Conservation (phyloP, 805 yeast species). For the Candida glaebosa region DNA sequence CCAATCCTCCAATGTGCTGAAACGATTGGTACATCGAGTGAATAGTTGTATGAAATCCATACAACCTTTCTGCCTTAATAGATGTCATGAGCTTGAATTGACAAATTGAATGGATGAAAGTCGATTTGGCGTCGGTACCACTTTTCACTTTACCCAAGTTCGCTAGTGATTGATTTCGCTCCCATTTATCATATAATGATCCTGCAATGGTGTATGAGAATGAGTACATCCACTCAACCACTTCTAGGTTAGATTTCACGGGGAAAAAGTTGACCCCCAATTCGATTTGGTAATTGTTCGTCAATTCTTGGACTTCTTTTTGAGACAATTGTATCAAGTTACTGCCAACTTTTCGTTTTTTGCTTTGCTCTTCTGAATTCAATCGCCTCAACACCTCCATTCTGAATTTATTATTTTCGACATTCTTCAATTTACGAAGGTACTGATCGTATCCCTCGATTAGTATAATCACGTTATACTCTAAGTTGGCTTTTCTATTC, state of each 20-base stretch:
- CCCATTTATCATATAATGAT: slow-evolving; percentile 51
- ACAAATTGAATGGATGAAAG: slow-evolving; percentile 47
- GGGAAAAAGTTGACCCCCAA: slow-evolving; percentile 50
- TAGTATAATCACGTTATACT: slow-evolving; percentile 36
- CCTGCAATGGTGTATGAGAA: slow-evolving; percentile 54
- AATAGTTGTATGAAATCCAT: slow-evolving; percentile 38
- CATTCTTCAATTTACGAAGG: slow-evolving; percentile 39
- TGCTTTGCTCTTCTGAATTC: slow-evolving; percentile 7
- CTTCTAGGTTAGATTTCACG: slow-evolving; percentile 44
- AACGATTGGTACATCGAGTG: slow-evolving; percentile 26
- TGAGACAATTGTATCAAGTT: slow-evolving; percentile 13
- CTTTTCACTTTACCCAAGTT: slow-evolving; percentile 55
- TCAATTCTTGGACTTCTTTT: slow-evolving; percentile 36
- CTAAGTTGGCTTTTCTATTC: slow-evolving; percentile 2
- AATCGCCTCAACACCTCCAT: slow-evolving; percentile 25
- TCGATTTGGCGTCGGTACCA: slow-evolving; percentile 46
- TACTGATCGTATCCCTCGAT: slow-evolving; percentile 49
- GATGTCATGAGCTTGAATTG: slow-evolving; percentile 60
- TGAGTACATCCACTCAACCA: slow-evolving; percentile 51
- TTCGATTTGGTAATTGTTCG: slow-evolving; percentile 45
- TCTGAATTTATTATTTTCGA: slow-evolving; percentile 44
- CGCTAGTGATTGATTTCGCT: slow-evolving; percentile 52
- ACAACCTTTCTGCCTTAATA: slow-evolving; percentile 44
- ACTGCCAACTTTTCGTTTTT: slow-evolving; percentile 6
- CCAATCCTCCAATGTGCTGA: slow-evolving; percentile 28